phyloP scores from a whole-genome alignment of 2,329 filamentous ascomycete species.

The Sclerotinia sclerotiorum region DNA sequence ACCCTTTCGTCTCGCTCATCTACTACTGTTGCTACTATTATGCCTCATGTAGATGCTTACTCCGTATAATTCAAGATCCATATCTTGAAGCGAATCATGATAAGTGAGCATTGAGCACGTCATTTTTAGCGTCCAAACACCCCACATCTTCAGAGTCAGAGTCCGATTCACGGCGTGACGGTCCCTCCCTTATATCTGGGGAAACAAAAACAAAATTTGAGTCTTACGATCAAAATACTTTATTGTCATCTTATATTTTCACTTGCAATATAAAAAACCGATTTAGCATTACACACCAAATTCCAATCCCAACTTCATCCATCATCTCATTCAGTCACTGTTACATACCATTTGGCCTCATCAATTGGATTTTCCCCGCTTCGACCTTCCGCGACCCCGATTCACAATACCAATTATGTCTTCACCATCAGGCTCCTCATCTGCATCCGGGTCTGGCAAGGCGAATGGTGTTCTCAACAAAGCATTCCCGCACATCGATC shows the following conservation, averaged over 20 bases:
- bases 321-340: background rate
- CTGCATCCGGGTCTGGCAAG: slow-evolving; percentile 31
- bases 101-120: slow-evolving; percentile 23
- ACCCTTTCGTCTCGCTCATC: background rate
- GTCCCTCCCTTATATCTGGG: background rate
- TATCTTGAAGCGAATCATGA: slow-evolving; percentile 4
- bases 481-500: slow-evolving; percentile 58
- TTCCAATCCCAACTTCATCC: background rate
- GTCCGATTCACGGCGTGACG: slow-evolving; percentile 11
- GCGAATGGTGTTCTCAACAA: slow-evolving; percentile 35
- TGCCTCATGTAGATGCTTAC: background rate
- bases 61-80: background rate
- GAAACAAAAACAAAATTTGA: slow-evolving; percentile 14
- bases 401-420: slow-evolving; percentile 34
- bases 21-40: no score
- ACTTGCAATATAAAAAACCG: background rate
- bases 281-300: background rate
- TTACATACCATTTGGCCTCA: background rate
- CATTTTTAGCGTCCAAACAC: slow-evolving; percentile 21
- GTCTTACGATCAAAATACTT: slow-evolving; percentile 7
- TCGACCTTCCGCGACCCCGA: background rate
- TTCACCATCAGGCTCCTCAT: slow-evolving; percentile 38
- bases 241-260: background rate
- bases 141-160: slow-evolving; percentile 19
- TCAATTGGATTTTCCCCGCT: slow-evolving; percentile 15